Conservation (phyloP, 1,284 basidiomycete species). For the Rhodotorula mucilaginosa region DNA sequence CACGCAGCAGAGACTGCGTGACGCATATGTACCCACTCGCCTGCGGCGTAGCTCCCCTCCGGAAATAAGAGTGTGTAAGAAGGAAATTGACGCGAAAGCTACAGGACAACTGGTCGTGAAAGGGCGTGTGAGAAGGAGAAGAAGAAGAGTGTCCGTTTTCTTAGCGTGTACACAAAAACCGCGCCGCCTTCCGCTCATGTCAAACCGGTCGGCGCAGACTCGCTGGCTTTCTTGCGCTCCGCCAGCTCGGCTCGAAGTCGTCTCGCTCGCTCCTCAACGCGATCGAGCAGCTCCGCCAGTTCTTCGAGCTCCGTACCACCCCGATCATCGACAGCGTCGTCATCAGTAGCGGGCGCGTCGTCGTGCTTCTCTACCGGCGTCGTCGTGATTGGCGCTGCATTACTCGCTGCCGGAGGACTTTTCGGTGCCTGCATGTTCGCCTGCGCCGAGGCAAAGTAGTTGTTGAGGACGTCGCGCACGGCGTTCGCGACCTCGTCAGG, state of each 20-base stretch:
- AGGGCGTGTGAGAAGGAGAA: no score
- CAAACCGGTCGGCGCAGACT: no score
- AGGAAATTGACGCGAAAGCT: no score
- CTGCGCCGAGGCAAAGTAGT: slow-evolving; percentile 41
- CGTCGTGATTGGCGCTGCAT: background rate
- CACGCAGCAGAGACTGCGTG: no score
- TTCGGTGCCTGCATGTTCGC: slow-evolving; percentile 2
- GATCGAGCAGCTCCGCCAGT: slow-evolving; percentile 26
- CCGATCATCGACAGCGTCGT: background rate
- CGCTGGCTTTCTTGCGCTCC: background rate
- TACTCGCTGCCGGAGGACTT: background rate
- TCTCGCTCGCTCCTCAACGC: slow-evolving; percentile 23
- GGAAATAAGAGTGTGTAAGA: no score
- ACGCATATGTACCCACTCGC: no score
- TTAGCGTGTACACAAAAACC: no score
- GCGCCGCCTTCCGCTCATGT: no score
- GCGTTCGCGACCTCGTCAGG: slow-evolving; percentile 46
- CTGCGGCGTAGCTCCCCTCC: no score
- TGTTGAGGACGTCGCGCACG: slow-evolving; percentile 46
- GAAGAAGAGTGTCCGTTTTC: no score
- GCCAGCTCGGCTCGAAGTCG: slow-evolving; percentile 6
- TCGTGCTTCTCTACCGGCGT: background rate
- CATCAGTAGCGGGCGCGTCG: background rate
- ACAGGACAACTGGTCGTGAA: no score
- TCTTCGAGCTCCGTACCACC: slow-evolving; percentile 13